Evolutionary conservation across 2,329 filamentous ascomycete genomes (phyloP), one percentile per base, ranked within the genome.

Genomic region (Grosmannia clavigera): DNA sequence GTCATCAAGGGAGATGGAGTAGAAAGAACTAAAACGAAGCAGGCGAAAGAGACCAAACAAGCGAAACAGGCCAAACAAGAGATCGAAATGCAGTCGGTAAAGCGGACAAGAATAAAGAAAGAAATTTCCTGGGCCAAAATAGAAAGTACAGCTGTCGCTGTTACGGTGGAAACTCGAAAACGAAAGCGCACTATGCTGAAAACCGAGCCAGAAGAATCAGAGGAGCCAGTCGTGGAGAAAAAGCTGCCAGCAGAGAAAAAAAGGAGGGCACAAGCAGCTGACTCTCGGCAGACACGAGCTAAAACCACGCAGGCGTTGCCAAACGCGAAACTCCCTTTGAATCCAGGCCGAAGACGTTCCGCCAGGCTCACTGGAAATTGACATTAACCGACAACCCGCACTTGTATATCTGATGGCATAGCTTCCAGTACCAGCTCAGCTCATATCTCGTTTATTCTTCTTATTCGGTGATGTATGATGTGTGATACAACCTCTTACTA

Each of bases 1-100:
- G 70, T 73, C 50, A 61, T 64, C 2, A 65, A 66, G 4, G 67
- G 68, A 31, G 63, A 29, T 16, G 35, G 64, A 35, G 68, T 67
- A 64, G 64, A 61, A 35, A 54, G 54, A 38, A 5, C 5, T 12
- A 69, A 69, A 64, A 65, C 68, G 51, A 50, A 63, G 61, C 57
- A 65, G 2, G 38, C 40, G 7, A 60, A 60, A 16, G 40, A 54
- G 55, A 59, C 31, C 6, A 51, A 43, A 63, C 60, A 48, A 16
- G 33, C 33, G 9, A n/a, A 55, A 25, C 51, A 62, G 64, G 29
- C 35, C 55, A 9, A 65, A 61, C 22, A 38, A 52, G 19, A 10
- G 31, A 31, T 31, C 7, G 10, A 9, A 14, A 14, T 14, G 40
- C 40, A 3, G 4, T 14, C 40, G 40, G 12, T 19, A 43, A 43